Evolutionary conservation across 2,329 filamentous ascomycete genomes (phyloP).

Genomic region (Talaromyces piceae): DNA sequence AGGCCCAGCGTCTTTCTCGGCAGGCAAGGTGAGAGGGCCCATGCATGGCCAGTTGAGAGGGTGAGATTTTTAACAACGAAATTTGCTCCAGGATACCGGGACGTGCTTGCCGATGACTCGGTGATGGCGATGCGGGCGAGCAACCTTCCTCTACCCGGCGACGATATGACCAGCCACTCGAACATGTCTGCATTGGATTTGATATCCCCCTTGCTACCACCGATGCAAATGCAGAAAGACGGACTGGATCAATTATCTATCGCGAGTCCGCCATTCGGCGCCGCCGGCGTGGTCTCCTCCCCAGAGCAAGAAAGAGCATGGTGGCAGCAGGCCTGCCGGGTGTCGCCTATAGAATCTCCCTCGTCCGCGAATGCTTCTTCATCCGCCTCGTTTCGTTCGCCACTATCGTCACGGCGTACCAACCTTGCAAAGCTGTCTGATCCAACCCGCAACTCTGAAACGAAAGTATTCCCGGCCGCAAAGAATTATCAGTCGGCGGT

Average conservation of each 20-base stretch:
- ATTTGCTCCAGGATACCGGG: neutral
- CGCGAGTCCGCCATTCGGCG: too few species aligned
- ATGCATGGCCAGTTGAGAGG: neutral
- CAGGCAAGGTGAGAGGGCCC: neutral
- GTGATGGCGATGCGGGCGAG: neutral
- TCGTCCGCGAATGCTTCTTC: neutral
- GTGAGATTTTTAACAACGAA: neutral
- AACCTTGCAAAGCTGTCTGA: neutral
- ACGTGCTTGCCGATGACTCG: neutral
- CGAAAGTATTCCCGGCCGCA: neutral
- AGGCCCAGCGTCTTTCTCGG: neutral
- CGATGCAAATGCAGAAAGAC: neutral
- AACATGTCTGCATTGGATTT: neutral
- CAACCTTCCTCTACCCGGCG: neutral
- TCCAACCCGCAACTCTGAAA: neutral
- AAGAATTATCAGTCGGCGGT: neutral
- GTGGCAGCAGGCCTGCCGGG: conserved; percentile 10
- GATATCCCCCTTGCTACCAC: neutral
- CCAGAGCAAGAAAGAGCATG: conserved; percentile 2
- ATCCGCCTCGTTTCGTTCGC: neutral
- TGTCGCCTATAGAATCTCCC: neutral
- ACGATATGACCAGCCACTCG: neutral
- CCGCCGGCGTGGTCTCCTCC: neutral
- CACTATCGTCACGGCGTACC: neutral
- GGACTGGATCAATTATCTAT: neutral